Conservation (phyloP, 202 grass and related monocot species). For the Setaria viridis region DNA sequence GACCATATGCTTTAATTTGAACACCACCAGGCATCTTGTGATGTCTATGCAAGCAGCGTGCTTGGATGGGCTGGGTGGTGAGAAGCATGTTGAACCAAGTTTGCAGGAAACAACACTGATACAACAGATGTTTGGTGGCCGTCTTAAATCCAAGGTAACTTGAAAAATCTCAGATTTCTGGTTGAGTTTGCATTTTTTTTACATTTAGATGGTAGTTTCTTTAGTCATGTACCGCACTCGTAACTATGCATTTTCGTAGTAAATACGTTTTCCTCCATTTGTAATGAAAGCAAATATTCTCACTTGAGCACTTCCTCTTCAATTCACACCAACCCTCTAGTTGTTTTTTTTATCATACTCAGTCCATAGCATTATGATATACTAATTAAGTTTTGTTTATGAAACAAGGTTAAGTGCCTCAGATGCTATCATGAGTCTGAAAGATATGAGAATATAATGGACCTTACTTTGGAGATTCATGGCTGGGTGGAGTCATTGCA, state of each 20-base stretch:
- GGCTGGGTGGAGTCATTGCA: conserved; percentile 99
- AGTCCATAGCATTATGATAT: not conserved
- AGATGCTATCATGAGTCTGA: conserved; percentile 98
- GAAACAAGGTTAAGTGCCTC: conserved; percentile 91
- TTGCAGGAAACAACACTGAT: conserved; percentile 96
- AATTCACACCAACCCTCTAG: not conserved
- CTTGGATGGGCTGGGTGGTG: conserved; percentile 88
- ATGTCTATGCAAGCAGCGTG: conserved; percentile 97
- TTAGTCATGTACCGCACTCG: not conserved
- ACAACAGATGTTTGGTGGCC: conserved; percentile 98
- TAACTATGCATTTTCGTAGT: conserved; percentile 27
- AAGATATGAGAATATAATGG: conserved; percentile 99
- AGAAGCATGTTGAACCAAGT: conserved; percentile 83
- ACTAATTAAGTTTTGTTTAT: conserved; percentile 56
- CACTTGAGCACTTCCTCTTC: conserved; percentile 15
- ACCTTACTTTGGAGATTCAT: conserved; percentile 99
- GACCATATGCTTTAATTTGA: conserved; percentile 42
- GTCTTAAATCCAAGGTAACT: conserved; percentile 95
- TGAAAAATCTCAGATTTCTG: conserved; percentile 26
- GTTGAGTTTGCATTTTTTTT: not conserved
- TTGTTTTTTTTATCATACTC: not conserved
- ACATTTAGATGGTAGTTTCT: conserved; percentile 38
- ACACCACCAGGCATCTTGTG: conserved; percentile 82
- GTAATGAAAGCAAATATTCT: conserved; percentile 36
- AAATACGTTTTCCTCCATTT: conserved; percentile 3